These are phyloP conservation scores for Onygenales sp. DNA, from an alignment of 2,329 filamentous ascomycete genomes.

Conservation along the genomic window DNA sequence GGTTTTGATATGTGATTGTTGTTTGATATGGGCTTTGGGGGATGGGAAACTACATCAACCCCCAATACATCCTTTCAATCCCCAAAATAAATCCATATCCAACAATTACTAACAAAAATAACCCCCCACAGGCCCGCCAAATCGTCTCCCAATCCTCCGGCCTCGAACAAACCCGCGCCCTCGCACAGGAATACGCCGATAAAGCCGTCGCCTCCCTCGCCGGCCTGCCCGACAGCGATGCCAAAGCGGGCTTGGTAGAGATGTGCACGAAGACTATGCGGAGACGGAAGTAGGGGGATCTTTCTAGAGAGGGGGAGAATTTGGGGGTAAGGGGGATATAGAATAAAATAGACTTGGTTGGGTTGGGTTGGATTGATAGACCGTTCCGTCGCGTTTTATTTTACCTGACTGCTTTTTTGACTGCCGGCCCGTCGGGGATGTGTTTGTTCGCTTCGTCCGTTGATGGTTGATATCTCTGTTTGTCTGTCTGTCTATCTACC, in stretches of 20 bases:
- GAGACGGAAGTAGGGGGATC: conserved; percentile 59
- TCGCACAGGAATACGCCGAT: conserved; percentile 85
- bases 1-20: no score
- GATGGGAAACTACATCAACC: neutral
- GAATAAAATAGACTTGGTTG: no score
- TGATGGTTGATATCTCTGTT: no score
- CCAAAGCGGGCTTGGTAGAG: conserved; percentile 80
- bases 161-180: conserved; percentile 79
- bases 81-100: conserved; percentile 2
- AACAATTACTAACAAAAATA: neutral
- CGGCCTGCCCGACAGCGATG: conserved; percentile 84
- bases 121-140: conserved; percentile 60
- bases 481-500: no score
- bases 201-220: conserved; percentile 78
- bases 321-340: no score
- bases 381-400: no score
- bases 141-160: conserved; percentile 76
- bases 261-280: conserved; percentile 92
- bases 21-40: neutral
- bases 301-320: neutral
- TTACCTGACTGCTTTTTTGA: no score
- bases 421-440: no score
- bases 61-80: conserved; percentile 1
- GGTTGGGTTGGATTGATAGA: no score
- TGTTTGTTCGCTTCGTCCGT: no score